Evolutionary conservation across 805 yeast species (phyloP), one percentile per base, ranked within the genome.

Genomic region (Kluyveromyces starmeri): DNA sequence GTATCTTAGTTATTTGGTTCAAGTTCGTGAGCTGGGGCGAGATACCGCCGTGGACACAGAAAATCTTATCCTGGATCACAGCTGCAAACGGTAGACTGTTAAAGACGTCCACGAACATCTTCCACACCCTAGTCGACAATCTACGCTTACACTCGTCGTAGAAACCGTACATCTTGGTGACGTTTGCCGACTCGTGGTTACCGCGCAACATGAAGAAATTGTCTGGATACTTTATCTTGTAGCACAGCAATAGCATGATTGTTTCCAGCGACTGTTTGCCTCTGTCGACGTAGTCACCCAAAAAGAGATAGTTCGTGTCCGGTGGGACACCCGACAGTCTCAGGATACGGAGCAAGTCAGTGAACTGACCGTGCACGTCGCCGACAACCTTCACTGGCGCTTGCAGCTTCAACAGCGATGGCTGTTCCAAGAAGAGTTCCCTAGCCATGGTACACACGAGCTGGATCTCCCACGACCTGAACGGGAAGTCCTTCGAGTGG

Each of bases 271-370:
- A 80, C 62, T 92, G 98, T 60, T 92, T 92, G 37, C 98, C 98
- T 45, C 98, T 72, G 61, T 92, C 98, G 34, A 92, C 97, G 60
- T 92, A 92, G 62, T 92, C 98, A 26, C 98, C 98, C 30, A 92
- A 61, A 49, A 92, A 92, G 45, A 92, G 64, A 61, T 85, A 92
- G 59, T 92, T 92, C 7, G 96, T 75, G 43, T 81, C 76, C 2
- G 96, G 95, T 7, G 98, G 98, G 55, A 85, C 83, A 17, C 98
- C 98, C 63, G 96, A 85, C 62, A 86, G 78, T 41, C 94, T 85
- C 59, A 92, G 80, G 41, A 92, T 73, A 45, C 98, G 72, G 45
- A 92, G 75, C 45, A 92, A 67, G 59, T 92, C 98, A 34, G 83
- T 81, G 55, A 80, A 92, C 61, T 92, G 98, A 28, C 98, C 98